Conservation (phyloP, 805 yeast genomes). For the Metschnikowia kofuensis region DNA sequence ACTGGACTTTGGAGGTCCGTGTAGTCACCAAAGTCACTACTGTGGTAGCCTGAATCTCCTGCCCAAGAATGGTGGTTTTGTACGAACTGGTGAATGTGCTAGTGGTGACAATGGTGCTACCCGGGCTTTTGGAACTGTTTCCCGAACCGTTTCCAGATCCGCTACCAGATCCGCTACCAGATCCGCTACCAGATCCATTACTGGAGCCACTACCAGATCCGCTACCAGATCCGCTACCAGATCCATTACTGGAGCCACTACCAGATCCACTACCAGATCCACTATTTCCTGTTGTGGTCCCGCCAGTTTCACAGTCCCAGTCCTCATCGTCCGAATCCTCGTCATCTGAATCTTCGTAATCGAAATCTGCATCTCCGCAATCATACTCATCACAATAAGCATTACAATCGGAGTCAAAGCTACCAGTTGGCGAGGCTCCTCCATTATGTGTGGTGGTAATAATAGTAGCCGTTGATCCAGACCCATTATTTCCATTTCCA, state of each 20-base stretch:
- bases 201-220: background rate
- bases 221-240: background rate
- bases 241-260: too few relatives aligned
- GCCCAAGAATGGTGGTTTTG: slow-evolving; percentile 16
- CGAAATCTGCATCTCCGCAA: slow-evolving; percentile 19
- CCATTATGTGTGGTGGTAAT: slow-evolving; percentile 3
- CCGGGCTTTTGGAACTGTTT: slow-evolving; percentile 2
- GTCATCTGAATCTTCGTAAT: slow-evolving; percentile 17
- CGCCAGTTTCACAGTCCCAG: slow-evolving; percentile 1
- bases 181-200: background rate
- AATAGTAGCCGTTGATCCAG: slow-evolving; percentile 4
- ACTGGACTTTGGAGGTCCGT: slow-evolving; percentile 7
- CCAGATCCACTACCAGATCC: background rate
- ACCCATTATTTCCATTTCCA: slow-evolving; percentile 5
- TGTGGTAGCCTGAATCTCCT: slow-evolving; percentile 9
- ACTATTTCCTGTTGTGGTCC: background rate
- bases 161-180: background rate
- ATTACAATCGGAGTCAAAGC: slow-evolving; percentile 14
- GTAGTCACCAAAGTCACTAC: slow-evolving; percentile 11
- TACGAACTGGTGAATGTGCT: slow-evolving; percentile 9
- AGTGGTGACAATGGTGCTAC: slow-evolving; percentile 11
- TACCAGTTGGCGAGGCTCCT: slow-evolving; percentile 2
- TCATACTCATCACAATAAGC: slow-evolving; percentile 17
- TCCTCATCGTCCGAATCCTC: slow-evolving; percentile 13
- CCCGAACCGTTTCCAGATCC: background rate